A percentile compares a stretch with the other conserved stretches of the same genome.
Evolutionary conservation across 257 asterid genomes (phyloP).

Genomic region (Solanum chmielewskii): DNA sequence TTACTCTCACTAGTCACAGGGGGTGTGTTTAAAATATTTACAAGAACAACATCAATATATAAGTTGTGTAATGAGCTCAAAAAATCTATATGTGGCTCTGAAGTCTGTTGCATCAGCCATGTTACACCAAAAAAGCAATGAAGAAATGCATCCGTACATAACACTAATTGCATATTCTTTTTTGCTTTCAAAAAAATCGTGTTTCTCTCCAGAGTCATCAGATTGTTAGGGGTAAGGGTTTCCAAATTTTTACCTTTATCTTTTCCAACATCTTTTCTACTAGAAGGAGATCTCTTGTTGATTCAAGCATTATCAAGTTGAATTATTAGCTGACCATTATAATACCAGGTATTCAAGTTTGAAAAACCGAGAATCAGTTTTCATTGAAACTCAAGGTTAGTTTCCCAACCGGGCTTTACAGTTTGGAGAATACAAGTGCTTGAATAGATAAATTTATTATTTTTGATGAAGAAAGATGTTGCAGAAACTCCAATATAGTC

Average conservation of each 20-base stretch:
- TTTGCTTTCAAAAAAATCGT: not conserved
- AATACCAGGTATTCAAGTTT: not conserved
- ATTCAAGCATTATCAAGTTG: not conserved
- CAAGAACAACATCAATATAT: not conserved
- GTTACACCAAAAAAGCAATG: not conserved
- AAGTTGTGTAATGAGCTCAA: not conserved
- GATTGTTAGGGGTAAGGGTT: not conserved
- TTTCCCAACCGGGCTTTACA: not conserved
- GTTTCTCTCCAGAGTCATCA: not conserved
- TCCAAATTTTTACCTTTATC: not conserved
- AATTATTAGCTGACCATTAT: not conserved
- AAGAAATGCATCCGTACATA: not conserved
- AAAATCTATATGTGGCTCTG: not conserved
- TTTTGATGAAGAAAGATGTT: no score
- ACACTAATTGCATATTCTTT: not conserved
- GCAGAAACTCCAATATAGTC: not conserved
- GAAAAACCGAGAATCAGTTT: not conserved
- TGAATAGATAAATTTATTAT: no score
- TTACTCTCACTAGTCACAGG: no score
- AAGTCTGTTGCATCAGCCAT: not conserved
- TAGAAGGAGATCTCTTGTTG: not conserved
- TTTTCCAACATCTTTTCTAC: not conserved
- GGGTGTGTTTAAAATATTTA: no score
- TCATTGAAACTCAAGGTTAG: not conserved
- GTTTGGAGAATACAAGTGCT: not conserved